A percentile compares a stretch with the other conserved stretches of the same genome.
phyloP scores from a whole-genome alignment of 257 asterid species.

The Orobanche coerulescens region DNA sequence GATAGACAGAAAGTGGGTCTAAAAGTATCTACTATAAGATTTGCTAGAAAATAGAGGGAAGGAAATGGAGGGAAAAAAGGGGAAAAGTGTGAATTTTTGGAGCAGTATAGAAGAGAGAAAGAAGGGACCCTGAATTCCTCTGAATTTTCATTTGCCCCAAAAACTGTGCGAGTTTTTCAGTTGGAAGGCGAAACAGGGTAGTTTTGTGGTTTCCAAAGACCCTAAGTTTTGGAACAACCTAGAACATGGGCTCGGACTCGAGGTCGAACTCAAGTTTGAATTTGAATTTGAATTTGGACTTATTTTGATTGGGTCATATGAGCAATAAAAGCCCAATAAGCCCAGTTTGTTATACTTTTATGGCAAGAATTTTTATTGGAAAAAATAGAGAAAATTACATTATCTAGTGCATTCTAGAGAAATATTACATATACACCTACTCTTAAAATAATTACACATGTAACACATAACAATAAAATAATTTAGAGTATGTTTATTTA shows the following conservation, averaged over 20 bases:
- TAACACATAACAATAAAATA: too few relatives aligned
- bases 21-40: background rate
- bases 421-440: too few relatives aligned
- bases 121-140: slow-evolving; percentile 33
- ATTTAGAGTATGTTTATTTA: too few relatives aligned
- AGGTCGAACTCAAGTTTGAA: slow-evolving; percentile 12
- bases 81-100: slow-evolving; percentile 17
- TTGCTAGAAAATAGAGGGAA: slow-evolving; percentile 27
- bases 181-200: slow-evolving; percentile 13
- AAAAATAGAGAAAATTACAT: too few relatives aligned
- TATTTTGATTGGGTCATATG: too few relatives aligned
- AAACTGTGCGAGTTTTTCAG: slow-evolving; percentile 12
- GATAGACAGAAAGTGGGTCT: background rate
- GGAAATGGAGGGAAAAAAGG: slow-evolving; percentile 33
- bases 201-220: slow-evolving; percentile 1
- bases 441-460: too few relatives aligned
- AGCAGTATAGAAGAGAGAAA: slow-evolving; percentile 15
- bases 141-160: slow-evolving; percentile 36
- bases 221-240: slow-evolving; percentile 16
- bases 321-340: too few relatives aligned
- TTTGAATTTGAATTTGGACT: too few relatives aligned
- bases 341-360: too few relatives aligned
- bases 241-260: slow-evolving; percentile 16
- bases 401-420: too few relatives aligned
- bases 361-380: too few relatives aligned